These are phyloP conservation scores for Geranium brycei DNA, from an alignment of 345 rosid species.

Conservation along the genomic window DNA sequence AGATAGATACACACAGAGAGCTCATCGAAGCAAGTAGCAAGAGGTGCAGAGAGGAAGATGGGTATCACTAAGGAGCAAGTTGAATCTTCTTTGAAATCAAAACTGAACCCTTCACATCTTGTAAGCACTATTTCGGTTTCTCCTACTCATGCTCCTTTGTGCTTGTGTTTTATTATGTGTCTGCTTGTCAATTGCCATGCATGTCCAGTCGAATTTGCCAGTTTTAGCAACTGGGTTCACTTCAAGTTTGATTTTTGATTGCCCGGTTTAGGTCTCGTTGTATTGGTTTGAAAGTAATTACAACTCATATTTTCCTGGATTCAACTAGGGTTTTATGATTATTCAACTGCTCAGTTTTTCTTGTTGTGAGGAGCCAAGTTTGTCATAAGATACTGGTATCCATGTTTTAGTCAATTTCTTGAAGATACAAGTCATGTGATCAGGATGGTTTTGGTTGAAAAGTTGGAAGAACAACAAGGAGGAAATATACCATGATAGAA, in stretches of 20 bases:
- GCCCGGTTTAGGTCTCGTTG: neutral
- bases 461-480: neutral
- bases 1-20: neutral
- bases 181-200: neutral
- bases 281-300: neutral
- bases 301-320: neutral
- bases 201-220: neutral
- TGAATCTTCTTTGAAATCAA: conserved; percentile 51
- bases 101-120: conserved; percentile 59
- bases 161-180: neutral
- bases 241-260: neutral
- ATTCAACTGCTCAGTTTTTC: neutral
- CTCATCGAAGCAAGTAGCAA: neutral
- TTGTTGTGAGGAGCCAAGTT: neutral
- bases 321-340: neutral
- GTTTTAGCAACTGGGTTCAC: neutral
- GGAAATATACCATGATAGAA: neutral
- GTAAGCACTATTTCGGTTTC: conserved; percentile 21
- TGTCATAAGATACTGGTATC: too few relatives aligned
- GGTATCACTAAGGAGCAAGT: conserved; percentile 74
- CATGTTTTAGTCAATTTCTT: too few relatives aligned
- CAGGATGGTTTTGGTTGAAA: neutral
- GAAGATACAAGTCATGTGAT: neutral
- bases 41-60: conserved; percentile 21
- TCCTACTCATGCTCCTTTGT: neutral